A percentile compares a stretch with the other conserved stretches of the same genome.
Evolutionary conservation across 257 asterid genomes (phyloP).

Genomic region (Galeopsis tetrahit): DNA sequence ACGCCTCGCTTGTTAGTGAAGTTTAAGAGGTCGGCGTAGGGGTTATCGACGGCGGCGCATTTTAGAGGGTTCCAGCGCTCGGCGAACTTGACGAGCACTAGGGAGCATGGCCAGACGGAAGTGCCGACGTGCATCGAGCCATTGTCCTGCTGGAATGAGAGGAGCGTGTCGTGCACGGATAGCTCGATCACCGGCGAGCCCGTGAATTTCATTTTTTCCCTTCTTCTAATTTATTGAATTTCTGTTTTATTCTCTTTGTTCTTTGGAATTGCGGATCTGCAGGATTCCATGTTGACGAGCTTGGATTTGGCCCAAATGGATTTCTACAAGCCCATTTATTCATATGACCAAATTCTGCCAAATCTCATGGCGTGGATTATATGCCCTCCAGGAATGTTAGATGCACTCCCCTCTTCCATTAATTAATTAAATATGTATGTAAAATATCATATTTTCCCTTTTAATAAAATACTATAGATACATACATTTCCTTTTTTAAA

Average conservation of each 20-base stretch:
- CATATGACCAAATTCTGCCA: too few species aligned
- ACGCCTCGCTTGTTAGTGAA: conserved; percentile 74
- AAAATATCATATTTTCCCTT: too few species aligned
- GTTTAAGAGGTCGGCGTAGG: conserved; percentile 71
- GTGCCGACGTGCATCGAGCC: conserved; percentile 98
- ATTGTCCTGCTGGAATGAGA: conserved; percentile 91
- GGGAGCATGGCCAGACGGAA: conserved; percentile 95
- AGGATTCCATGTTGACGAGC: neutral
- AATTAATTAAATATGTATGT: too few species aligned
- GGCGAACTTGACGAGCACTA: conserved; percentile 86
- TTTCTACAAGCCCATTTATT: neutral
- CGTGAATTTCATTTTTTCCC: conserved; percentile 70
- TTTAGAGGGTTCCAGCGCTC: conserved; percentile 84
- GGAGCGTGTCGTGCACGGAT: conserved; percentile 53
- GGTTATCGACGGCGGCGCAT: conserved; percentile 55
- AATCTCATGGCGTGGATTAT: too few species aligned
- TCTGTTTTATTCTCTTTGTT: neutral
- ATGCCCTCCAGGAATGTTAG: too few species aligned
- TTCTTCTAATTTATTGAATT: neutral
- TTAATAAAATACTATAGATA: too few species aligned
- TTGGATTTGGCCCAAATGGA: conserved; percentile 15
- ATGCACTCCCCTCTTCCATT: too few species aligned
- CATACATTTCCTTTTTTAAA: too few species aligned
- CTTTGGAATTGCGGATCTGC: neutral
- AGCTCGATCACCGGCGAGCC: conserved; percentile 87